Evolutionary conservation across 2,329 filamentous ascomycete genomes (phyloP).

Genomic region (Colletotrichum tanaceti): DNA sequence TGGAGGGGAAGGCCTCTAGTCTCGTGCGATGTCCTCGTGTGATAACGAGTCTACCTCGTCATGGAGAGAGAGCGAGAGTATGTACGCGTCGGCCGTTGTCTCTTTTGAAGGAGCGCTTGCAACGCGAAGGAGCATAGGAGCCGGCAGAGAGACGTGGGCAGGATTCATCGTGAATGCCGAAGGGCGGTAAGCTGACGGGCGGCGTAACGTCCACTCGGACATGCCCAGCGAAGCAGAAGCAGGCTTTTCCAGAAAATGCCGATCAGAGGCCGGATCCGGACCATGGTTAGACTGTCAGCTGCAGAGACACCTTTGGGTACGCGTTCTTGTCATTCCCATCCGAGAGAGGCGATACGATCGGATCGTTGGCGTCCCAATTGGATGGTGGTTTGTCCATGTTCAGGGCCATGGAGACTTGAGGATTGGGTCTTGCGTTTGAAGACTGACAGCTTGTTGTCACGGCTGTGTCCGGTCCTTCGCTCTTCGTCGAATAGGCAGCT

Average conservation of each 20-base stretch:
- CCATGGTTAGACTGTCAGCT: too few species aligned
- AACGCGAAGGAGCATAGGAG: not conserved
- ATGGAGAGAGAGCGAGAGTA: not conserved
- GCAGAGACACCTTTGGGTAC: too few species aligned
- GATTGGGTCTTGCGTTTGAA: not conserved
- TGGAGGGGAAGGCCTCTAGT: not conserved
- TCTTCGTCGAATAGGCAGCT: not conserved
- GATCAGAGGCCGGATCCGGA: conserved; percentile 3
- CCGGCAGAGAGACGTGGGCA: not conserved
- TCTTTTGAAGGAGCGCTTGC: not conserved
- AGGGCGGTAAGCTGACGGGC: conserved; percentile 34
- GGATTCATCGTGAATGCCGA: conserved; percentile 15
- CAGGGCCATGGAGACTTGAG: not conserved
- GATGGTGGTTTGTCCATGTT: not conserved
- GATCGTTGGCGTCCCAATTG: conserved; percentile 6
- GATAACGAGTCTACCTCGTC: conserved; percentile 20
- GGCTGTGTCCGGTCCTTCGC: conserved; percentile 7
- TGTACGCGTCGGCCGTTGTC: not conserved
- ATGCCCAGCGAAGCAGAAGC: not conserved
- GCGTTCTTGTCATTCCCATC: not conserved
- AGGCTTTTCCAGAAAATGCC: not conserved
- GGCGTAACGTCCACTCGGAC: conserved; percentile 2
- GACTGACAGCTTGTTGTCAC: not conserved
- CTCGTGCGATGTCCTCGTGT: conserved; percentile 11
- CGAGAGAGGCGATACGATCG: not conserved